Evolutionary conservation across 768 basidiomycete species (phyloP), one percentile per base, ranked within the genome.

Genomic region (Agrocybe praecox): DNA sequence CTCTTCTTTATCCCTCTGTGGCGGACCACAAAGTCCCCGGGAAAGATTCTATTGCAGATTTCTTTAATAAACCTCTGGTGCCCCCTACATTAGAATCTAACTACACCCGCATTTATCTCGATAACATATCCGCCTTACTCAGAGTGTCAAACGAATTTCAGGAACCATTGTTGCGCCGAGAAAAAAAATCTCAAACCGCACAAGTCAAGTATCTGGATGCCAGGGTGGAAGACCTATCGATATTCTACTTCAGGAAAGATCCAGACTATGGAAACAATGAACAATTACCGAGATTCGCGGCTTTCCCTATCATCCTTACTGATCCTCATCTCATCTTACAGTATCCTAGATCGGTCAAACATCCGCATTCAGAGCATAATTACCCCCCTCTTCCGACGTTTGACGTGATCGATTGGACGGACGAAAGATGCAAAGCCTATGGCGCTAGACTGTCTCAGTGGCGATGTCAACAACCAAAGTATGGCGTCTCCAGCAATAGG

Each of bases 261-360:
- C 23, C 26, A 50, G 42, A 54, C 51, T 29, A 12, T 11, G 11
- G 18, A 23, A 4, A 34, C 12, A 36, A 19, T 17, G 46, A 52
- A 36, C 36, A 46, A 18, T 15, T 53, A 17, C 17, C 22, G 0
- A 32, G 65, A 19, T 51, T 76, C 46, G 57, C 63, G 18, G 82
- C 86, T 22, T 78, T 80, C 14, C 94, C 94, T 12, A 71, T 96
- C 44, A 65, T 96, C 17, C 81, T 94, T 47, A 86, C 85, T 10
- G 94, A 96, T 64, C 79, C 78, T n/a, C 71, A 83, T 59, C 81
- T 96, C 17, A 67, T 76, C 14, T 71, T 70, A 6, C 89, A 90
- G 58, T 89, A 90, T 68, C 61, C 76, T 33, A 50, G 67, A 18
- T 55, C 58, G 6, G 82, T 83, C 64, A 47, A 64, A 42, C 81